Percentiles rank a stretch among this genome's conserved stretches.
Conservation (phyloP, 768 basidiomycete genomes). For the Rhizopogon vesiculosus region DNA sequence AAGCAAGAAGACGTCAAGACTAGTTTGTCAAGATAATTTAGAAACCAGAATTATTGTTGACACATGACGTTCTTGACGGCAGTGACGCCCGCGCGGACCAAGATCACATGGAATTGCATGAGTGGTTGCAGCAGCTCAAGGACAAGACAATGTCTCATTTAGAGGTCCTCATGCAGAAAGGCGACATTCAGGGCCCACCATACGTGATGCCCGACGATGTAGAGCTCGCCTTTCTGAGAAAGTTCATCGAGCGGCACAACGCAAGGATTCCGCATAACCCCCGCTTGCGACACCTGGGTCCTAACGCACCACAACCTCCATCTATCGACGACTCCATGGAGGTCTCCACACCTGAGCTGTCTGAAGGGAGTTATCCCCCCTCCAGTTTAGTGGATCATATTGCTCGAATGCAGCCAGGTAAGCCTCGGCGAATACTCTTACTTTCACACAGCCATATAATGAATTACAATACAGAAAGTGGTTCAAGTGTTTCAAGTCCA, state of each 20-base stretch:
- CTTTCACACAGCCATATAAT: background rate
- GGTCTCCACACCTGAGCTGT: constrained; percentile 28
- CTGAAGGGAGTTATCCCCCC: constrained; percentile 27
- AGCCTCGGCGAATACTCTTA: constrained; percentile 1
- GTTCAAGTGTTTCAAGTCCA: constrained; percentile 25
- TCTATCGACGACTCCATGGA: constrained; percentile 31
- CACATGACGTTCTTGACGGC: background rate
- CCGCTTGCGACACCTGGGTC: constrained; percentile 55
- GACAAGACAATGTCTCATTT: constrained; percentile 88
- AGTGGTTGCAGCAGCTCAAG: constrained; percentile 84
- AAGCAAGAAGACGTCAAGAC: constrained; percentile 76
- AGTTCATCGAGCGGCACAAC: constrained; percentile 77
- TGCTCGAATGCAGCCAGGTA: constrained; percentile 30
- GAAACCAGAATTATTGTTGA: constrained; percentile 5
- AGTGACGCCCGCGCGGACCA: constrained; percentile 76
- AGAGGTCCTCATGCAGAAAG: constrained; percentile 83
- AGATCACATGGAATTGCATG: constrained; percentile 86
- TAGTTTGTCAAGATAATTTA: constrained; percentile 28
- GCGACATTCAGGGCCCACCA: constrained; percentile 80
- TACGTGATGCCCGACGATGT: constrained; percentile 78
- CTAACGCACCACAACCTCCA: constrained; percentile 22
- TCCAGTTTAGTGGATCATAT: constrained; percentile 28
- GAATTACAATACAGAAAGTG: constrained; percentile 14
- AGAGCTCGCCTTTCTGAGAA: constrained; percentile 73
- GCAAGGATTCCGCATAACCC: constrained; percentile 78